Percentiles rank a stretch among this genome's conserved stretches.
phyloP scores from a whole-genome alignment of 1,284 basidiomycete species.

The Trichosporon faecale region DNA sequence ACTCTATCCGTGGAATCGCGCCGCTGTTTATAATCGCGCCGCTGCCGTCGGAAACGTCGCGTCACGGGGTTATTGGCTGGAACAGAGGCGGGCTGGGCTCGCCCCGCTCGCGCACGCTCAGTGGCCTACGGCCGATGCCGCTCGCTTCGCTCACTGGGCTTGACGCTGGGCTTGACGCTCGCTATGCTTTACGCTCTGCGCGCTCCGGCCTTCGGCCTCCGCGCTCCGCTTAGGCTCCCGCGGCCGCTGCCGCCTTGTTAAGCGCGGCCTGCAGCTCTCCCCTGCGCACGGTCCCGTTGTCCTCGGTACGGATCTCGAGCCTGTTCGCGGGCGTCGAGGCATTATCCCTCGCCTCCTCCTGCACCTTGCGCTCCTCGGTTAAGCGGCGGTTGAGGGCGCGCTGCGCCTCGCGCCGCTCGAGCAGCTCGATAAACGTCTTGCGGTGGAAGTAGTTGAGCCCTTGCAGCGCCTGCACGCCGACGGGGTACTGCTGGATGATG shows the following conservation, averaged over 20 bases:
- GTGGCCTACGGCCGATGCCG: too few species aligned
- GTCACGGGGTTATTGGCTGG: too few species aligned
- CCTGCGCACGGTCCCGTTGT: constrained; percentile 3
- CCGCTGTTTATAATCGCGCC: too few species aligned
- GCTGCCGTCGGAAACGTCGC: too few species aligned
- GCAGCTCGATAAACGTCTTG: constrained; percentile 35
- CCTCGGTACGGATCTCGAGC: background rate
- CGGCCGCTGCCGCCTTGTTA: constrained; percentile 7
- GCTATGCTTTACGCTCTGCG: too few species aligned
- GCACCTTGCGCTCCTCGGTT: constrained; percentile 9
- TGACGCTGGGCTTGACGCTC: too few species aligned
- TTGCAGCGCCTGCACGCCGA: constrained; percentile 78
- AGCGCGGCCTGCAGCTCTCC: constrained; percentile 2
- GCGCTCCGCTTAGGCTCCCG: background rate
- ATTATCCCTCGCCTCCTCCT: background rate
- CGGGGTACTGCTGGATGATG: constrained; percentile 69
- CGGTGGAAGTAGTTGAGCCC: constrained; percentile 87
- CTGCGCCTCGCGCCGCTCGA: constrained; percentile 24
- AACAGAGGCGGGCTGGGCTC: too few species aligned
- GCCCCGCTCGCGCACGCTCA: too few species aligned
- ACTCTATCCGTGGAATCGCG: background rate
- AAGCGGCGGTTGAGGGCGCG: constrained; percentile 12
- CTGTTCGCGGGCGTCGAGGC: background rate
- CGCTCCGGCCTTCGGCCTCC: background rate
- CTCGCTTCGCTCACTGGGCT: too few species aligned